Percentiles rank a stretch among this genome's conserved stretches.
Conservation (phyloP, 495 filamentous ascomycete genomes). For the Aspergillus cavernicola region DNA sequence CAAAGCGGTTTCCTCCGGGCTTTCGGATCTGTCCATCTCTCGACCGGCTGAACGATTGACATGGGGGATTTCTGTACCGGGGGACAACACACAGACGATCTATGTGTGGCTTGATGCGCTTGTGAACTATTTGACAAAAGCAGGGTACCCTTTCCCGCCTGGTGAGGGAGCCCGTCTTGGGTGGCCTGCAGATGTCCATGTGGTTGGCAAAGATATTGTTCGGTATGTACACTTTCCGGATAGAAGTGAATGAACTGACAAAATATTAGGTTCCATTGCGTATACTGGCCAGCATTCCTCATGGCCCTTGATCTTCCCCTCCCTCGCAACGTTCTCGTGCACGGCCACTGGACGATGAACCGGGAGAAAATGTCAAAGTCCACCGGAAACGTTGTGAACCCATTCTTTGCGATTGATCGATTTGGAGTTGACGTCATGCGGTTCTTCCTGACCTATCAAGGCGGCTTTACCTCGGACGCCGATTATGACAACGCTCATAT, state of each 20-base stretch:
- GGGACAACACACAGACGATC: constrained; percentile 81
- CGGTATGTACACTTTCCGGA: constrained; percentile 40
- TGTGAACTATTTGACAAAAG: constrained; percentile 85
- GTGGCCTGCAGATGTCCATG: constrained; percentile 90
- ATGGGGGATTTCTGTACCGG: constrained; percentile 91
- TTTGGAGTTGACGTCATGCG: constrained; percentile 86
- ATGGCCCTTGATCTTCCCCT: constrained; percentile 80
- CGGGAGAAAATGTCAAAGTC: constrained; percentile 93
- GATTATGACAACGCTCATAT: constrained; percentile 81
- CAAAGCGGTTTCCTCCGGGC: constrained; percentile 59
- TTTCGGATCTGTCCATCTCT: constrained; percentile 87
- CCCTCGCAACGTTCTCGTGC: constrained; percentile 79
- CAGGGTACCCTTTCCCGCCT: constrained; percentile 79
- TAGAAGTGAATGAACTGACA: background rate
- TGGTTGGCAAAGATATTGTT: constrained; percentile 94
- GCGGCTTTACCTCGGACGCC: constrained; percentile 68
- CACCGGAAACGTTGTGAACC: constrained; percentile 90
- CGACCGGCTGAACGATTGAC: constrained; percentile 70
- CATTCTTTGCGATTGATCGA: constrained; percentile 84
- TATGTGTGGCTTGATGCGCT: constrained; percentile 98
- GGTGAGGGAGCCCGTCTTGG: constrained; percentile 56
- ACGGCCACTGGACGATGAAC: constrained; percentile 93
- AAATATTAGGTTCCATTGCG: constrained; percentile 69
- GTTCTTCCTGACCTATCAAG: constrained; percentile 78
- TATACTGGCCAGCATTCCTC: constrained; percentile 97